Conservation (phyloP, 116 monocot genomes). For the Posidonia oceanica region DNA sequence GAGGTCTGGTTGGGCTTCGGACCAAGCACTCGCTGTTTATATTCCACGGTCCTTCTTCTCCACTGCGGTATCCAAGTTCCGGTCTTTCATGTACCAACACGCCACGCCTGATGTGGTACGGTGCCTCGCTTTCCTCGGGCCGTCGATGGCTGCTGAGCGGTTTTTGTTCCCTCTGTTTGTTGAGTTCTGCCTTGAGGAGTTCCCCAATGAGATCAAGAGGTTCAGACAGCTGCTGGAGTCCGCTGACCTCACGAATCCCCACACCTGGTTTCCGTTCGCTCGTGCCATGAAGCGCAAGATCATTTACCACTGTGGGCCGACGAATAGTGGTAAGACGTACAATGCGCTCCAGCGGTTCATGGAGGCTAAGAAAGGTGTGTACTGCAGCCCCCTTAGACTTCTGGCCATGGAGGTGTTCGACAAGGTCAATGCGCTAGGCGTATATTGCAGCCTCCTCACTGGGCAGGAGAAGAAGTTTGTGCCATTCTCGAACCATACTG, state of each 20-base stretch:
- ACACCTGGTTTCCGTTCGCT: constrained; percentile 95
- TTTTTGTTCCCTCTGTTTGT: constrained; percentile 74
- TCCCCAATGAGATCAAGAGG: constrained; percentile 35
- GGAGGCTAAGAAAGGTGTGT: constrained; percentile 60
- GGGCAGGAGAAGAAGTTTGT: constrained; percentile 78
- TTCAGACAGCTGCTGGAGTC: constrained; percentile 37
- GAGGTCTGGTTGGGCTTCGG: constrained; percentile 55
- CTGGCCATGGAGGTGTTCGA: constrained; percentile 98
- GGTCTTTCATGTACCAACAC: constrained; percentile 32
- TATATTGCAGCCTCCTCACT: constrained; percentile 81
- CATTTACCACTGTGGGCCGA: constrained; percentile 94
- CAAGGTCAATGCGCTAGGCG: constrained; percentile 71
- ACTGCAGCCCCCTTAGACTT: constrained; percentile 83
- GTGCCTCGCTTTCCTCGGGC: constrained; percentile 29
- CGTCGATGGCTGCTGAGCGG: constrained; percentile 22
- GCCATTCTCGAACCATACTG: constrained; percentile 73
- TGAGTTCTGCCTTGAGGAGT: constrained; percentile 55
- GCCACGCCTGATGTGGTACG: constrained; percentile 4
- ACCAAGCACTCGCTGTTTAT: constrained; percentile 77
- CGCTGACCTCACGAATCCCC: constrained; percentile 70
- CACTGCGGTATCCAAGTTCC: constrained; percentile 44
- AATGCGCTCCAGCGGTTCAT: constrained; percentile 76
- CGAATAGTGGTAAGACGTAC: constrained; percentile 96
- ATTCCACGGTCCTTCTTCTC: constrained; percentile 69
- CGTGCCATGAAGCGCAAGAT: constrained; percentile 78